Evolutionary conservation across 139 green algal species (phyloP).

Genomic region (Coelastrella sp.): DNA sequence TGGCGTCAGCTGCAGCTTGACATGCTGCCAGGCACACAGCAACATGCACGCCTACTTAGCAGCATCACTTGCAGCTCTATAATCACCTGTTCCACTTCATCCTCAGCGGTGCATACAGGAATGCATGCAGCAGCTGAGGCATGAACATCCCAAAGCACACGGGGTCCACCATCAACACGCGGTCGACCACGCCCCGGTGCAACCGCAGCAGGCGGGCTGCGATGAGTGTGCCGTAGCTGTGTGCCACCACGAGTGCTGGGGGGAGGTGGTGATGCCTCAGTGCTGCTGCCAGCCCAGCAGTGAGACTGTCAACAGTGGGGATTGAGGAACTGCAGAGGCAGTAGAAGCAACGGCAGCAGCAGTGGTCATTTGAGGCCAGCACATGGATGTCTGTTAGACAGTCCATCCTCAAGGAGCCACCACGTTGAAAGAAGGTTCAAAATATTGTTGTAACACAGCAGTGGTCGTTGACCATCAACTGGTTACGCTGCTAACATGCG

Average conservation of each 20-base stretch:
- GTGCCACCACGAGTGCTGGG: slow-evolving; percentile 5
- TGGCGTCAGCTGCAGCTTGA: no score
- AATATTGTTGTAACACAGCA: no score
- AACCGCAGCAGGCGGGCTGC: slow-evolving; percentile 39
- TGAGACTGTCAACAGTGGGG: slow-evolving; percentile 20
- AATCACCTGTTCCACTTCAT: not conserved
- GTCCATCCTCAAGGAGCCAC: no score
- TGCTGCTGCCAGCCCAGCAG: not conserved
- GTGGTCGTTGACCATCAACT: no score
- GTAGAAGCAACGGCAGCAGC: not conserved
- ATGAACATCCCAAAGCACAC: no score
- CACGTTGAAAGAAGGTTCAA: no score
- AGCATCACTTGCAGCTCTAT: no score
- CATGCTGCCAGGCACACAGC: no score
- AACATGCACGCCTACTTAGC: no score
- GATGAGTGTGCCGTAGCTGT: slow-evolving; percentile 55
- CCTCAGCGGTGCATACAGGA: slow-evolving; percentile 57
- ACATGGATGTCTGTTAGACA: no score
- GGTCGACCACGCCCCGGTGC: not conserved
- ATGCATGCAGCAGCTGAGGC: slow-evolving; percentile 60
- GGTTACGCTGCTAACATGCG: no score
- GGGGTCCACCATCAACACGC: slow-evolving; percentile 50
- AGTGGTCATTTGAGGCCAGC: not conserved
- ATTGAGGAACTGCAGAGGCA: slow-evolving; percentile 21
- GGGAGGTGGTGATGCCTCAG: not conserved